Evolutionary conservation across 495 filamentous ascomycete genomes (phyloP), one percentile per base, ranked within the genome.

Genomic region (Penicillium macrosclerotiorum): DNA sequence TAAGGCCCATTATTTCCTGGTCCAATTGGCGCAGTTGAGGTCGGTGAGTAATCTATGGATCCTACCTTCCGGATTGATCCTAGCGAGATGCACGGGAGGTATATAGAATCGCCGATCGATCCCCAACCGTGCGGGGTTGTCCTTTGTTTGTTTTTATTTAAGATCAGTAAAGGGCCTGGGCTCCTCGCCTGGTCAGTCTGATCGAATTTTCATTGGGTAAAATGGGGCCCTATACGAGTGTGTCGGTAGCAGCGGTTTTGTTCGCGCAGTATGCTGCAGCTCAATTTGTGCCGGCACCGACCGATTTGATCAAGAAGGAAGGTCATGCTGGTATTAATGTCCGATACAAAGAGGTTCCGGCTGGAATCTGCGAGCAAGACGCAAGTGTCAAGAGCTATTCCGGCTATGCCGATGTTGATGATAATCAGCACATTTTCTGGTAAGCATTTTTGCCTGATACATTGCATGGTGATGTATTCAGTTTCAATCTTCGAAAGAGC

Each of bases 341-440:
- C 12, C 74, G 82, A 8, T 85, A 83, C 59, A 85, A 83, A 53
- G 59, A 82, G 52, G 81, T 82, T 4, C 76, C 78, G 1, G 60
- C 74, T 8, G 83, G 83, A 11, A 79, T 84, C 32, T 87, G 83
- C 47, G 83, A 87, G 64, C 72, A 77, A 3, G 75, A 82, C 45
- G 81, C 83, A 1, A 64, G 71, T 32, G 81, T 86, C 12, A 84
- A 84, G 59, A 81, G 76, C 43, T 86, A 80, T 60, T 79, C 77
- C 19, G 83, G 83, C 3, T 87, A 85, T 49, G 77, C 81, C 9
- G 83, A 86, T 64, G 73, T 86, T 24, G 68, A 52, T 1, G 76
- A 78, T 38, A 56, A 81, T 52, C 60, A 83, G 54, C 83, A 86
- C 52, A 80, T 82, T 33, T 85, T 85, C 65, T 85, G 73, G 55